These are phyloP conservation scores for Betula pendula DNA, from an alignment of 306 rosid genomes.

Conservation along the genomic window DNA sequence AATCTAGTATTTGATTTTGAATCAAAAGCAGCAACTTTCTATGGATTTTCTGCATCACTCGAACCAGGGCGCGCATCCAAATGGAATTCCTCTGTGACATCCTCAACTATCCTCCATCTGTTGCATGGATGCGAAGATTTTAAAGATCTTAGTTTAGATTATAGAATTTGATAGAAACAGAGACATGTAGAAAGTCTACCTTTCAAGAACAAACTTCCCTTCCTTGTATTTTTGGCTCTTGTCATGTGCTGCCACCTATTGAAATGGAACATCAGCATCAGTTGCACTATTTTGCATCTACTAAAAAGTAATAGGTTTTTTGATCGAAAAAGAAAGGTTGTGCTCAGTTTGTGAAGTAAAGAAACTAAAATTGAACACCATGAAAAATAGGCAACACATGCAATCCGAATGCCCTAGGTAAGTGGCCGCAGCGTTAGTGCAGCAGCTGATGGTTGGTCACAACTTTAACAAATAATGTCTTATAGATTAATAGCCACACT, in stretches of 20 bases:
- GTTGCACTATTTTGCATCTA: not conserved
- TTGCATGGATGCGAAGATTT: conserved; percentile 10
- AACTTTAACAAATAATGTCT: not conserved
- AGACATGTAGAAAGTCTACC: conserved; percentile 35
- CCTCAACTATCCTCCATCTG: conserved; percentile 69
- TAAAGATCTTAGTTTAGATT: conserved; percentile 5
- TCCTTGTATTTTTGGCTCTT: conserved; percentile 70
- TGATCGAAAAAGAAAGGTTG: too few relatives aligned
- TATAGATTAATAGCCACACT: not conserved
- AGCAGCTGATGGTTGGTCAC: not conserved
- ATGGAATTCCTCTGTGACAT: conserved; percentile 56
- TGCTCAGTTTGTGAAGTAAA: too few relatives aligned
- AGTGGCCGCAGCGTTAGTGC: not conserved
- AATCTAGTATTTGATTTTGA: conserved; percentile 20
- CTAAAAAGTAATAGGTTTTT: too few relatives aligned
- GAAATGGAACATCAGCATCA: conserved; percentile 18
- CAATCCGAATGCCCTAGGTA: too few relatives aligned
- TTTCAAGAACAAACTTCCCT: conserved; percentile 85
- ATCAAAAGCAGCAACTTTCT: conserved; percentile 33
- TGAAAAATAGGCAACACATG: too few relatives aligned
- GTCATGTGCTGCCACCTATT: conserved; percentile 74
- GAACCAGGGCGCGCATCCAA: conserved; percentile 57
- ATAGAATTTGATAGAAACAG: conserved; percentile 1
- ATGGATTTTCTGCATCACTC: conserved; percentile 65
- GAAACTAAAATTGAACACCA: too few relatives aligned